These are phyloP conservation scores for Bryum argenteum DNA, from an alignment of 225 moss, liverwort and hornwort genomes.

Conservation along the genomic window DNA sequence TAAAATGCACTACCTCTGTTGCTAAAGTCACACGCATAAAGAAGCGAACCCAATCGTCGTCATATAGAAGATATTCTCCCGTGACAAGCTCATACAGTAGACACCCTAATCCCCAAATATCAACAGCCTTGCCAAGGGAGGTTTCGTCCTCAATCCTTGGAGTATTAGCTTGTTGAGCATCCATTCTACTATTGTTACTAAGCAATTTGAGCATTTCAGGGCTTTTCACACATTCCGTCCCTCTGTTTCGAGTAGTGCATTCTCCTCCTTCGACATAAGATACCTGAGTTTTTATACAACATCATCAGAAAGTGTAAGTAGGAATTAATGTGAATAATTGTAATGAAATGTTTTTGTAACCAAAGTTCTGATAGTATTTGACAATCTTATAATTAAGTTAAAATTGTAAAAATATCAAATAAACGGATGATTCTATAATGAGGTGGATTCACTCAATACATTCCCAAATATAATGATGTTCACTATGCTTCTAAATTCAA, in stretches of 20 bases:
- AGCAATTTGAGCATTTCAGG: slow-evolving; percentile 89
- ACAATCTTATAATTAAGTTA: too few species aligned
- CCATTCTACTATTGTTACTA: slow-evolving; percentile 29
- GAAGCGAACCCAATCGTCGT: slow-evolving; percentile 93
- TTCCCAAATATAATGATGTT: too few species aligned
- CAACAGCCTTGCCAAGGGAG: slow-evolving; percentile 71
- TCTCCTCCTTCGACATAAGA: slow-evolving; percentile 73
- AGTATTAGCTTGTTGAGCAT: slow-evolving; percentile 26
- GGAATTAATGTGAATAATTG: too few species aligned
- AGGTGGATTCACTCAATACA: too few species aligned
- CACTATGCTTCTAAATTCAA: too few species aligned
- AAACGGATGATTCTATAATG: too few species aligned
- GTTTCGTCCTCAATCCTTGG: slow-evolving; percentile 40
- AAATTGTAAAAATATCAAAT: too few species aligned
- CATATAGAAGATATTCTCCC: slow-evolving; percentile 85
- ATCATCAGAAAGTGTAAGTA: too few species aligned
- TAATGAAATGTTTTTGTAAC: too few species aligned
- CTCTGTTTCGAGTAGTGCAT: slow-evolving; percentile 83
- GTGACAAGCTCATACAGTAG: slow-evolving; percentile 88
- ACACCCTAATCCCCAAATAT: slow-evolving; percentile 93
- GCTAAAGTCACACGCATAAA: slow-evolving; percentile 81
- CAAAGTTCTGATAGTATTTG: too few species aligned
- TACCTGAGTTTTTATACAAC: slow-evolving; percentile 35
- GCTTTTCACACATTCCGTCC: slow-evolving; percentile 92
- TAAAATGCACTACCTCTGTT: slow-evolving; percentile 55